A percentile compares a stretch with the other conserved stretches of the same genome.
These are phyloP conservation scores for Zostera marina DNA, from an alignment of 116 monocot species.

Conservation along the genomic window DNA sequence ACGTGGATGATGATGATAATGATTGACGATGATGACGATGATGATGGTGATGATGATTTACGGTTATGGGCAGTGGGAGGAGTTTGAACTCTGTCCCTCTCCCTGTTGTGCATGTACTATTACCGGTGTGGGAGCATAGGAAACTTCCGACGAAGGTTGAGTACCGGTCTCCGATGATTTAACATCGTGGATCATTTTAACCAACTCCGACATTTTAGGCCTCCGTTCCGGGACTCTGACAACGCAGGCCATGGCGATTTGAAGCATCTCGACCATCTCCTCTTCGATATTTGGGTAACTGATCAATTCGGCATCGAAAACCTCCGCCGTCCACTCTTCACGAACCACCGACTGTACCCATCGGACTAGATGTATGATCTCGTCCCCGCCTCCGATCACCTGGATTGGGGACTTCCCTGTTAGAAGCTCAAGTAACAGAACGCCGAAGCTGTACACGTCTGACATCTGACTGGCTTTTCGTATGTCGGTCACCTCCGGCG, in stretches of 20 bases:
- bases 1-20: too few species aligned
- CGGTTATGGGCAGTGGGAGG: not conserved
- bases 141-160: conserved; percentile 12
- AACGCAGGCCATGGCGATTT: conserved; percentile 77
- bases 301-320: conserved; percentile 69
- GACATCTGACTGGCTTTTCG: conserved; percentile 45
- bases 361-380: conserved; percentile 62
- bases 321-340: conserved; percentile 96
- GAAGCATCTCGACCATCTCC: conserved; percentile 92
- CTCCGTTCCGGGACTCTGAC: conserved; percentile 60
- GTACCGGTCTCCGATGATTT: conserved; percentile 26
- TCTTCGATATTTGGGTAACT: conserved; percentile 64
- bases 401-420: conserved; percentile 66
- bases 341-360: conserved; percentile 91
- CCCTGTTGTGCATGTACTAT: not conserved
- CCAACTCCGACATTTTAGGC: conserved; percentile 55
- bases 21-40: too few species aligned
- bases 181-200: conserved; percentile 58
- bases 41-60: too few species aligned
- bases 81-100: not conserved
- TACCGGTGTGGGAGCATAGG: not conserved
- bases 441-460: conserved; percentile 90
- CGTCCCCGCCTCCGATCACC: conserved; percentile 30
- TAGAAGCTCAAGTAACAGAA: conserved; percentile 71
- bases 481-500: conserved; percentile 55